Percentiles rank a stretch among this genome's conserved stretches.
These are phyloP conservation scores for Cercospora berteroae DNA, from an alignment of 2,329 filamentous ascomycete species.

Conservation along the genomic window DNA sequence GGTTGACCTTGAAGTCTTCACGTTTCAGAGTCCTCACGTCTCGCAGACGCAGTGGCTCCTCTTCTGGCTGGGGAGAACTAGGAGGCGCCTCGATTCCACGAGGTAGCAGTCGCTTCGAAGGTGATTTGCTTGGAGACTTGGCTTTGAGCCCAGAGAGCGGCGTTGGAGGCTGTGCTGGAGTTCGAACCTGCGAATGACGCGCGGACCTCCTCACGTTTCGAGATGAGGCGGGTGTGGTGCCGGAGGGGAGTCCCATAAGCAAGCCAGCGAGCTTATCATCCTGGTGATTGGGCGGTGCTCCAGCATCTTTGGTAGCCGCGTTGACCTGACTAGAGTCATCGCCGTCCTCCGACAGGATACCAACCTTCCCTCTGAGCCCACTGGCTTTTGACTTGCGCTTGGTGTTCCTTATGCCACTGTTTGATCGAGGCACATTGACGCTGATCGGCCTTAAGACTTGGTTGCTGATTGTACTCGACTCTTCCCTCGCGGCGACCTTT, in stretches of 20 bases:
- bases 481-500: neutral
- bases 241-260: conserved; percentile 23
- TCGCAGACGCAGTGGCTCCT: conserved; percentile 56
- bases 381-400: conserved; percentile 17
- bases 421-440: conserved; percentile 25
- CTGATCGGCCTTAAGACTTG: conserved; percentile 22
- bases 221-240: conserved; percentile 15
- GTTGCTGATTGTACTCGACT: neutral
- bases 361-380: conserved; percentile 23
- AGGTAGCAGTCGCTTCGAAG: neutral
- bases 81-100: conserved; percentile 24
- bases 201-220: neutral
- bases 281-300: neutral
- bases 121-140: conserved; percentile 12
- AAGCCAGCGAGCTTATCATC: conserved; percentile 27
- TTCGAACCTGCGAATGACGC: neutral
- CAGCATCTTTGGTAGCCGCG: conserved; percentile 7
- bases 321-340: conserved; percentile 24
- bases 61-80: conserved; percentile 32
- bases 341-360: conserved; percentile 34
- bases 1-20: conserved; percentile 81
- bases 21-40: conserved; percentile 58
- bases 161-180: conserved; percentile 10
- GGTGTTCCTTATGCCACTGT: neutral
- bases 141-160: conserved; percentile 7